Conservation (phyloP, 2,329 filamentous ascomycete species). For the Xylariaceae sp. region DNA sequence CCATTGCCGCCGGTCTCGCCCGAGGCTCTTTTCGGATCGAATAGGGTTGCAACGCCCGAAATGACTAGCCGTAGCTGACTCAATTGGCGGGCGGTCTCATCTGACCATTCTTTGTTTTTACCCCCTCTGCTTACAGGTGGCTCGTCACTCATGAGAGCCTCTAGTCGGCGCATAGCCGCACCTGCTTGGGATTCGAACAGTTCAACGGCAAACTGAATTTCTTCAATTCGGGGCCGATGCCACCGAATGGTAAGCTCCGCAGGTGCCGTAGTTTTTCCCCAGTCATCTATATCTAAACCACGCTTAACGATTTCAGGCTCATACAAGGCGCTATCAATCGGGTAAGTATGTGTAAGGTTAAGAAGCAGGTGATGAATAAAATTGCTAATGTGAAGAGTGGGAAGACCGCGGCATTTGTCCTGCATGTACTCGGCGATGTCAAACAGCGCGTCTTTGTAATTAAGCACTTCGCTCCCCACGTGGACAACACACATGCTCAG, state of each 20-base stretch:
- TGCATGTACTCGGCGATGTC: constrained; percentile 96
- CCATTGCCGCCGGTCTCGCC: constrained; percentile 38
- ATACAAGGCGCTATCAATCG: constrained; percentile 81
- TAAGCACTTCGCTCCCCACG: constrained; percentile 82
- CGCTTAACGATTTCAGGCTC: constrained; percentile 67
- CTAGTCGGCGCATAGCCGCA: constrained; percentile 67
- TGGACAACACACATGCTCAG: constrained; percentile 98
- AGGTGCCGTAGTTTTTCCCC: constrained; percentile 74
- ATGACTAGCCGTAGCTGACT: constrained; percentile 83
- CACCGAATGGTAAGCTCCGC: constrained; percentile 77
- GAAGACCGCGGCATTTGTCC: constrained; percentile 85
- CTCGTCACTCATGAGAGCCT: constrained; percentile 72
- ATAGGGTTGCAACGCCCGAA: constrained; percentile 83
- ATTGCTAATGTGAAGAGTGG: constrained; percentile 94
- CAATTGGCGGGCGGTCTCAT: constrained; percentile 87
- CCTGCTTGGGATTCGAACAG: constrained; percentile 80
- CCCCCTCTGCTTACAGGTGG: constrained; percentile 84
- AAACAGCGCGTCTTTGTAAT: constrained; percentile 82
- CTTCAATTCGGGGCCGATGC: constrained; percentile 76
- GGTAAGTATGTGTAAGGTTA: constrained; percentile 91
- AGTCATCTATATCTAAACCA: constrained; percentile 72
- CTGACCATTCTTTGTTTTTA: constrained; percentile 98
- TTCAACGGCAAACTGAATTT: constrained; percentile 83
- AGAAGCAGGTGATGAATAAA: constrained; percentile 94
- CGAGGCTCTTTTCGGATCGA: constrained; percentile 71